Evolutionary conservation across 306 rosid genomes (phyloP), one percentile per base, ranked within the genome.

Genomic region (Purshia tridentata): DNA sequence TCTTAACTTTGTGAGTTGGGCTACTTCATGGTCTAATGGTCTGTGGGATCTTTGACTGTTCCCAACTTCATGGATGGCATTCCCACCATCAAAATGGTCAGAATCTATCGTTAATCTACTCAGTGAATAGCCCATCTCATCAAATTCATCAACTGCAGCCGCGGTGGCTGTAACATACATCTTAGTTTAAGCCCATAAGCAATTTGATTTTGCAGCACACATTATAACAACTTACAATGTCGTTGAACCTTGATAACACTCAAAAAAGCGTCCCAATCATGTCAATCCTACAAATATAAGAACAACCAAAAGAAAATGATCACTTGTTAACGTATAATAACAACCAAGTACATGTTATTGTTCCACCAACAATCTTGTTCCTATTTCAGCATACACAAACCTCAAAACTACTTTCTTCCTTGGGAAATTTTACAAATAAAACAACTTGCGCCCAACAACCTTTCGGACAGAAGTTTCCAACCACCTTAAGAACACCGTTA

Each of bases 111-210:
- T 88, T 71, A 88, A 67, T 71, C 92, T 85, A 83, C 96, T 94
- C 87, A 91, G 82, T 73, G 97, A 87, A 78, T 85, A 88, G 49
- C 97, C 98, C 97, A 91, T 94, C 72, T 88, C 78, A 67, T 82
- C 88, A 74, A 75, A 48, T 70, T 85, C 81, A 67, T 74, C 87
- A 73, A 77, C 42, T 62, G 80, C 69, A 48, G 73, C 68, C 46
- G 73, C 83, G 12, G 74, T 47, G 20, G 84, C 61, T 65, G 72
- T 59, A 72, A 83, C 84, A 80, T 81, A 64, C 83, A 91, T 83
- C 72, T 82, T 64, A 74, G 70, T 69, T 81, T 76, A 82, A 82
- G 67, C 67, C 76, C 78, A 58, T 39, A 60, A 13, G 46, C 57
- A 74, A 73, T 47, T 42, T 67, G 14, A 56, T 42, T 72, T 77